Base-by-base conservation (phyloP, 139 green algal species). In the Coelastrella sp. region DNA sequence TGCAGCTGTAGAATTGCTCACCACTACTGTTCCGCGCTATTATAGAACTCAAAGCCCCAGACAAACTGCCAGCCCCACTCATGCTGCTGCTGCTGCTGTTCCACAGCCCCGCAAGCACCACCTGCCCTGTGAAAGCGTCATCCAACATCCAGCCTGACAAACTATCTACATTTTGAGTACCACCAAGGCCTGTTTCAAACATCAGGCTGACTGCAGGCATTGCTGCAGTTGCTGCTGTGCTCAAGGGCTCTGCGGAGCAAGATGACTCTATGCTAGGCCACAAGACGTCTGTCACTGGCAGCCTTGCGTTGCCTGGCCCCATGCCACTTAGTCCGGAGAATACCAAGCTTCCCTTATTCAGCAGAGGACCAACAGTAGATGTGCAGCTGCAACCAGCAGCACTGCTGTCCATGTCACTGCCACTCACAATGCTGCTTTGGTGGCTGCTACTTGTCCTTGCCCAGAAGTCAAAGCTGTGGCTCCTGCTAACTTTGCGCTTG, bases 401-500 rank as follows among this genome's bases (percentile, higher is more conserved):
- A 9, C 45, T 57, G 45, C 15, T n/a, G n/a, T n/a, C n/a, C n/a
- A n/a, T n/a, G n/a, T n/a, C n/a, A 13, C 45, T 57, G 45, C 45
- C 11, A 57, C 45, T n/a, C 45, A 57, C 45, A 57, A 57, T 57
- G 45, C 45, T 13, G 45, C 15, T 57, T 23, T 13, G 11, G 45
- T 57, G 11, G 45, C 45, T 57, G 45, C 45, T 57, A 13, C 15
- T 57, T 57, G 45, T 57, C 11, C 45, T 57, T 9, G 11, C 15
- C 53, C 53, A 64, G 6, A 64, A 64, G 17, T 64, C 53, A 64
- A 64, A 64, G 53, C 53, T 64, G 53, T 64, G 30, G 21, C 53
- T 64, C 21, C 53, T 2, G 21, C 53, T 64, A 9, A 19, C 53
- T 21, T 32, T n/a, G 7, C 7, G 27, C 53, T 21, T n/a, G 1